Evolutionary conservation across 768 basidiomycete genomes (phyloP).

Genomic region (Chalciporus chontae): DNA sequence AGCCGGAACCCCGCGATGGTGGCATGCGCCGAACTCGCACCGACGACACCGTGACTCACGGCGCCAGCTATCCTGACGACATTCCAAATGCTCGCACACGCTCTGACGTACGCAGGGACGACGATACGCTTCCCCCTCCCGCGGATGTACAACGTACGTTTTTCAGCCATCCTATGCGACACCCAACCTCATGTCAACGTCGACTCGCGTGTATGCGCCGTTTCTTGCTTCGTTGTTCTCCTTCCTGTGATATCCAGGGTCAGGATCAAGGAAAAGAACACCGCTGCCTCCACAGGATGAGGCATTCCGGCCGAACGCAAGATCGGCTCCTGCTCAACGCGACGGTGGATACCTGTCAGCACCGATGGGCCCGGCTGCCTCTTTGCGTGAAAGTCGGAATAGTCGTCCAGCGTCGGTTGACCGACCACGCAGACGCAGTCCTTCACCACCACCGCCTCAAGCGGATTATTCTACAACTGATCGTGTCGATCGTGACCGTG

Average conservation of each 20-base stretch:
- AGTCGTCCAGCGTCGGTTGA: constrained; percentile 3
- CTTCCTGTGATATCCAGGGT: constrained; percentile 21
- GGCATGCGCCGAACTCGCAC: constrained; percentile 16
- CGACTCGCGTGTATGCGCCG: constrained; percentile 20
- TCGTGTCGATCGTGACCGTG: constrained; percentile 16
- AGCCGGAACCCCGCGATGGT: constrained; percentile 13
- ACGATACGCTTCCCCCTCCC: constrained; percentile 17
- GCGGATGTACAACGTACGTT: constrained; percentile 38
- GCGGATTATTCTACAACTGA: constrained; percentile 3
- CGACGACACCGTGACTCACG: constrained; percentile 15
- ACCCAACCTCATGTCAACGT: constrained; percentile 27
- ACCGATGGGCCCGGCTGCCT: constrained; percentile 1
- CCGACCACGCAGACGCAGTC: constrained; percentile 10
- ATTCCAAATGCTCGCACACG: constrained; percentile 18
- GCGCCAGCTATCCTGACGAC: constrained; percentile 14
- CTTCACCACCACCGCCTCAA: constrained; percentile 12
- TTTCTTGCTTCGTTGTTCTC: constrained; percentile 20
- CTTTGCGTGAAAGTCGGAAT: constrained; percentile 8
- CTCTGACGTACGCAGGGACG: constrained; percentile 17
- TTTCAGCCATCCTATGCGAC: constrained; percentile 27
- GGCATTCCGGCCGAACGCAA: constrained; percentile 24
- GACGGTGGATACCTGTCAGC: constrained; percentile 8
- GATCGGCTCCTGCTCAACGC: constrained; percentile 9
- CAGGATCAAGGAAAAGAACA: constrained; percentile 30
- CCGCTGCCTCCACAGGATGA: constrained; percentile 37